Evolutionary conservation across 306 rosid species (phyloP), one percentile per base, ranked within the genome.

Genomic region (Prunus kanzakura): DNA sequence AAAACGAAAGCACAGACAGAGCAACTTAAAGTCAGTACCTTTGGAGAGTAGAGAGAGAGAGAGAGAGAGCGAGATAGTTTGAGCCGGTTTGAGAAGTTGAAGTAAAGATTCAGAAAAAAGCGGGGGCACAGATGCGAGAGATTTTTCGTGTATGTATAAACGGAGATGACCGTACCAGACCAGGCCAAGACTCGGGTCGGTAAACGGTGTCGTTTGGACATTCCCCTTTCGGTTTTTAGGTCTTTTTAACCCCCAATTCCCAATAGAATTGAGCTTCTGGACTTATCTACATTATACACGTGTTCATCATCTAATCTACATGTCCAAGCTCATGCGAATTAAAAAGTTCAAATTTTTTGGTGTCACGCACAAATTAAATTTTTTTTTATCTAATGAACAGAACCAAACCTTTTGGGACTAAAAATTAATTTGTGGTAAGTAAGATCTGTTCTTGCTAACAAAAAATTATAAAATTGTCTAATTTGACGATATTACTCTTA

Each of bases 121-220:
- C 77, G 77, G 67, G 58, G 58, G 2, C 69, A 73, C 69, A 47
- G 77, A 45, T 73, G 63, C 66, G 52, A 38, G 4, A 8, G 56
- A 12, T 15, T 67, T 9, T 19, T 19, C 23, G 16, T 29, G 32
- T 30, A 12, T 46, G 78, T 25, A 74, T 23, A 62, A 61, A 74
- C 32, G 69, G 69, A 61, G 78, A 61, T 61, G 78, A 74, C 60
- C 3, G 16, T 46, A 18, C 19, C 46, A 16, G 67, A 16, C 46
- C 0, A 7, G 22, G 1, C 22, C n/a, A 25, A 7, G 43, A 38
- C 43, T 38, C 43, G 2, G 43, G 43, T 38, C 9, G 43, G 2
- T 38, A 38, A 23, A 72, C 67, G 67, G 11, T 41, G 76, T 22
- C 76, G 76, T 72, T 69, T 54, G 58, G 22, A 16, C 20, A 15